These are phyloP conservation scores for Claviceps quebecensis DNA, from an alignment of 2,329 filamentous ascomycete genomes.

Conservation along the genomic window DNA sequence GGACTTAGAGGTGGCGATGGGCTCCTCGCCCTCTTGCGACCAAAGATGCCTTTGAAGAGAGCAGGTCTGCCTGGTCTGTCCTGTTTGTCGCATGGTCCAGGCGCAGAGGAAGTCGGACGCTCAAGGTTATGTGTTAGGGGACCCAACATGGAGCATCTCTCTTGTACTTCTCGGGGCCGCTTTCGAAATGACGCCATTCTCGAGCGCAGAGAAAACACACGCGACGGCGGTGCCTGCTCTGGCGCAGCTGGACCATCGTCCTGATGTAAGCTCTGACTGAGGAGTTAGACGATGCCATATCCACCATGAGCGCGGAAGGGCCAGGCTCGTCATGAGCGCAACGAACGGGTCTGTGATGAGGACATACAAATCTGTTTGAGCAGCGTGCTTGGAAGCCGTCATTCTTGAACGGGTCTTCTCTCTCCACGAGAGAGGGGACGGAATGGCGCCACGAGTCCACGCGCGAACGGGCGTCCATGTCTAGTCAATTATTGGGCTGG, in stretches of 20 bases:
- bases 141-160: neutral
- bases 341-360: neutral
- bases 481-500: constrained; percentile 12
- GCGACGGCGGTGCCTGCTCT: neutral
- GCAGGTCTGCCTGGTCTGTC: neutral
- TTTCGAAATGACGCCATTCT: neutral
- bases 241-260: neutral
- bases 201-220: neutral
- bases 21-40: constrained; percentile 11
- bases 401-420: constrained; percentile 21
- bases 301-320: too few species aligned
- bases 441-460: constrained; percentile 22
- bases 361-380: constrained; percentile 16
- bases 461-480: constrained; percentile 3
- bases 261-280: neutral
- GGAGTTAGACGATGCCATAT: neutral
- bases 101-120: neutral
- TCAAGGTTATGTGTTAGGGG: too few species aligned
- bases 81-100: too few species aligned
- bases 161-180: neutral
- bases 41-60: neutral
- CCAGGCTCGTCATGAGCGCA: too few species aligned
- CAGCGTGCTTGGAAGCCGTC: constrained; percentile 20
- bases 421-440: constrained; percentile 21
- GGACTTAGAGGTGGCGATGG: constrained; percentile 1